Evolutionary conservation across 1,284 basidiomycete species (phyloP), one percentile per base, ranked within the genome.

Genomic region (Ustilago hordei): DNA sequence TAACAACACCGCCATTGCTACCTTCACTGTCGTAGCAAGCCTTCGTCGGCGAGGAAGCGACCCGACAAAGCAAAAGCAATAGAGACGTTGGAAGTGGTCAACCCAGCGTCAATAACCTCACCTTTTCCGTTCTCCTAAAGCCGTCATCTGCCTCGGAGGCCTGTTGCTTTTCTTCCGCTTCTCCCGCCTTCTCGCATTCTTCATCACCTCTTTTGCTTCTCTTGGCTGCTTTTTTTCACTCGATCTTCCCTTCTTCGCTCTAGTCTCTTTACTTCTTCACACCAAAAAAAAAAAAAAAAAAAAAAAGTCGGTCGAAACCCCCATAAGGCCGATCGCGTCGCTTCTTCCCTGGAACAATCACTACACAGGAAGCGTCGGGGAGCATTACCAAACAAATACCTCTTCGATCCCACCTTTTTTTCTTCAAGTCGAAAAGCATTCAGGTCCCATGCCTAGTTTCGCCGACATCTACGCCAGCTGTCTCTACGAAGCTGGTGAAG

Each of bases 381-480:
- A 3, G 38, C 48, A 31, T 13, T 28, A 11, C 8, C 13, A 13
- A n/a, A 34, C 32, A 2, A 17, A 39, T 13, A 17, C 23, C 12
- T 43, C 55, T n/a, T 45, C 41, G 36, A 5, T 8, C 11, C 5
- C 23, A 28, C 23, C 38, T n/a, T 11, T 38, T 38, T 53, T 31
- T 8, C 17, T 45, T 32, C 13, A 3, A 41, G 19, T 13, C 39
- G 6, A 12, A 4, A 23, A 8, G 6, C 53, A 11, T 17, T 11
- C 43, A 8, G 55, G 9, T 3, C 39, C n/a, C 28, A 75, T 68
- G 69, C 70, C 75, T 12, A 77, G 63, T 50, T 77, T 66, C 50
- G 69, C 75, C 41, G 80, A 81, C 35, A 80, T 75, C 55, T 81
- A 78, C 57, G 71, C 75, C 28, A 66, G 66, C 50, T 70, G 72